Base-by-base conservation (phyloP, 306 rosid species). In the Trifolium fragiferum region DNA sequence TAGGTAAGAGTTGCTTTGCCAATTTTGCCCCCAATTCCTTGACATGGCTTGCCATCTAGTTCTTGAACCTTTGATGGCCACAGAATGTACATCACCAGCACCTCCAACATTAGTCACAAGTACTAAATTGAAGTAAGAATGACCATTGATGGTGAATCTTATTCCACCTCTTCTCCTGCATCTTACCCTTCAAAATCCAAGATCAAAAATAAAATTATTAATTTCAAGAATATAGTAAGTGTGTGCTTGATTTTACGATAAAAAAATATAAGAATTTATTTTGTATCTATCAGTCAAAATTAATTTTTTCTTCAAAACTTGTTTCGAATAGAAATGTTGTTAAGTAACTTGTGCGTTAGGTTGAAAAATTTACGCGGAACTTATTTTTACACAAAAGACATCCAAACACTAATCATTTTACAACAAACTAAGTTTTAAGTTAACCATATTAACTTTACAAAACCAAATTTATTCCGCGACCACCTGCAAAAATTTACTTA, bases 41-140 rank as follows among this genome's bases (percentile, higher is more conserved):
- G 84, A 82, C 89, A 85, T 85, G 44, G 86, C 70, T 69, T 76
- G 82, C 89, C 89, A 85, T 70, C 89, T 76, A 0, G 84, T 73
- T 40, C 74, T 82, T 46, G 89, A 85, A 7, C 89, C 89, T 78
- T 82, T 82, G 43, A 85, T 79, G 25, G 78, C 77, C 73, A 82
- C 84, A 19, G 78, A 46, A 73, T 76, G 82, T 49, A 79, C 84
- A 82, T 85, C 89, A 60, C 86, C 89, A 38, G 89, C 82, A 49
- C 89, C 89, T 68, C 89, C 89, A 65, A 85, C 89, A 63, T 82
- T 82, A 0, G 89, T 82, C 0, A 85, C 75, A 8, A 85, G 86
- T 30, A 85, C 84, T 66, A 85, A 54, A 60, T 85, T 82, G 84
- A 85, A 85, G 78, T 85, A 85, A 1, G 89, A 82, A 69, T 85